These are phyloP conservation scores for Fusarium falciforme DNA, from an alignment of 2,329 filamentous ascomycete species.

Conservation along the genomic window DNA sequence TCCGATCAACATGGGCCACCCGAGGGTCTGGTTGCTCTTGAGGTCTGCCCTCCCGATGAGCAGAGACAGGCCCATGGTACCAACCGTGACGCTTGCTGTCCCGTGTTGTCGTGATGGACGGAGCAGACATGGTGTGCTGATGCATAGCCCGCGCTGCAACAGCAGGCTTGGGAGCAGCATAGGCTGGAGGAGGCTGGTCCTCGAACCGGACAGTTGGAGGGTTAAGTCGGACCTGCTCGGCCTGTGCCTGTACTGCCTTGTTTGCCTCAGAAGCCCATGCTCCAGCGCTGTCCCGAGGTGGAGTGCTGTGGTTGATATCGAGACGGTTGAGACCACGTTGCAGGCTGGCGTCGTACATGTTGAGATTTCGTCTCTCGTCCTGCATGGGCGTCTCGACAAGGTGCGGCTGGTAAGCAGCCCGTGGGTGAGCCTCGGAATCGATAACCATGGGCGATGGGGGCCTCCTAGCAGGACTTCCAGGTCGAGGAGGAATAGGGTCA, in stretches of 20 bases:
- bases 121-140: constrained; percentile 71
- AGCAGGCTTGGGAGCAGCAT: constrained; percentile 46
- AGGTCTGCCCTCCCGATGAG: constrained; percentile 51
- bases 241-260: constrained; percentile 65
- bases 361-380: constrained; percentile 63
- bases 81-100: constrained; percentile 76
- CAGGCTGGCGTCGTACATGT: constrained; percentile 73
- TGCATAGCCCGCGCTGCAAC: constrained; percentile 53
- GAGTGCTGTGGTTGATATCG: constrained; percentile 68
- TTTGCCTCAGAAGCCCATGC: constrained; percentile 69
- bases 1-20: constrained; percentile 63
- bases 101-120: constrained; percentile 65
- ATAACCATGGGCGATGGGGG: constrained; percentile 82
- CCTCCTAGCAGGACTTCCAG: constrained; percentile 71
- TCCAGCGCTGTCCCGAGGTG: constrained; percentile 63
- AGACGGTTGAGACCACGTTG: constrained; percentile 75
- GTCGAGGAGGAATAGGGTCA: constrained; percentile 76
- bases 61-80: constrained; percentile 69
- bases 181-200: constrained; percentile 54
- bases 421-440: constrained; percentile 63
- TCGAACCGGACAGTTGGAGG: constrained; percentile 67
- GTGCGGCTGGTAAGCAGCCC: constrained; percentile 43
- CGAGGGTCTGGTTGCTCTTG: constrained; percentile 46
- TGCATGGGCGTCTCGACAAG: constrained; percentile 46
- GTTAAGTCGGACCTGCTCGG: constrained; percentile 60